These are phyloP conservation scores for Anisodus acutangulus DNA, from an alignment of 257 asterid species.

Conservation along the genomic window DNA sequence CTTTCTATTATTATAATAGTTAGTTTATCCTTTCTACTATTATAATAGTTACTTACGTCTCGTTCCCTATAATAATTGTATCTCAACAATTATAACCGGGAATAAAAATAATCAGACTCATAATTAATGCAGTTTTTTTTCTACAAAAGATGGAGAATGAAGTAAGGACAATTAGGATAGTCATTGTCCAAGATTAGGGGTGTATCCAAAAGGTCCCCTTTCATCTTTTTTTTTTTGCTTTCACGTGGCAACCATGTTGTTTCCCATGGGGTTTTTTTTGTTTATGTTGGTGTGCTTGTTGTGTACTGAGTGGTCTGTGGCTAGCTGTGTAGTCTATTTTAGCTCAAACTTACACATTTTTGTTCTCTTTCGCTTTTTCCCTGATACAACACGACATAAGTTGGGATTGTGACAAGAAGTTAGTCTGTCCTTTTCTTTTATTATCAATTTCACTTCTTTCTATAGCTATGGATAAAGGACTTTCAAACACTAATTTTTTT, in stretches of 20 bases:
- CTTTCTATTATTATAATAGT: too few relatives aligned
- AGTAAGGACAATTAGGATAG: background rate
- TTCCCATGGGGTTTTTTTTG: background rate
- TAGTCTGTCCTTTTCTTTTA: background rate
- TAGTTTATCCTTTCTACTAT: too few relatives aligned
- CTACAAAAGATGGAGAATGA: background rate
- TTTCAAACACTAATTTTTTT: too few relatives aligned
- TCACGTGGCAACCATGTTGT: constrained; percentile 22
- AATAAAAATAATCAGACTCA: background rate
- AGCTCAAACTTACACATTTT: background rate
- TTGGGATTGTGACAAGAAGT: background rate
- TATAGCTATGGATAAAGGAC: background rate
- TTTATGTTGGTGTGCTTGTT: background rate
- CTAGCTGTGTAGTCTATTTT: background rate
- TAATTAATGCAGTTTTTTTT: too few relatives aligned
- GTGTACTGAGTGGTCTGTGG: background rate
- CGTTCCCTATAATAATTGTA: too few relatives aligned
- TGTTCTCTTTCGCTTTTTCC: background rate
- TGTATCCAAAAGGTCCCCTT: background rate
- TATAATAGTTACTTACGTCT: too few relatives aligned
- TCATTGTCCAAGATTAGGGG: background rate
- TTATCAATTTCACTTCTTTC: constrained; percentile 15
- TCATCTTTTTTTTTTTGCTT: background rate
- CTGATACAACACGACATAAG: background rate
- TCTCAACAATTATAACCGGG: background rate